Conservation (phyloP, 495 filamentous ascomycete species). For the Cercophora scortea region DNA sequence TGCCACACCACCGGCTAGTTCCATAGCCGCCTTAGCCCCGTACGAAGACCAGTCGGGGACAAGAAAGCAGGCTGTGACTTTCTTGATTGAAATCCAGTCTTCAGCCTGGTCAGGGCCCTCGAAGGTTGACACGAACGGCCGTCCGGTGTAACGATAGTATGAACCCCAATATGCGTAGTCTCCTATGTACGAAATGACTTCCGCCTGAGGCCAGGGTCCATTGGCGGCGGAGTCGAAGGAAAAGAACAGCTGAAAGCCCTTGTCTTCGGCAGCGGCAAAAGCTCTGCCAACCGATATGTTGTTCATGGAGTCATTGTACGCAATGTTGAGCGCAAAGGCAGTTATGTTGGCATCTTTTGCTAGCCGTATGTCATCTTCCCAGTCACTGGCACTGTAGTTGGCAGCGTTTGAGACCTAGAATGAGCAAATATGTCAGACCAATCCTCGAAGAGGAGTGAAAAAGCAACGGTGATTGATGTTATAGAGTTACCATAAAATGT, state of each 20-base stretch:
- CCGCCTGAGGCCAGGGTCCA: constrained; percentile 22
- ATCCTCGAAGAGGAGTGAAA: neutral
- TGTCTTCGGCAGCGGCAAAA: constrained; percentile 46
- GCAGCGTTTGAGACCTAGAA: constrained; percentile 20
- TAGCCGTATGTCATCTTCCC: constrained; percentile 23
- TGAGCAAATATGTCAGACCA: neutral
- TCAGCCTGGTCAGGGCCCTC: constrained; percentile 34
- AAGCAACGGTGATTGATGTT: neutral
- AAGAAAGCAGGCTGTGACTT: constrained; percentile 17
- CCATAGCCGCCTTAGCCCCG: constrained; percentile 4
- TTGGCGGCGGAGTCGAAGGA: constrained; percentile 49
- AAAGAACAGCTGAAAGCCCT: constrained; percentile 51
- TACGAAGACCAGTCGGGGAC: constrained; percentile 26
- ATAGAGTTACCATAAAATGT: constrained; percentile 15
- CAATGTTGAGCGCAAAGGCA: constrained; percentile 25
- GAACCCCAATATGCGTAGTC: constrained; percentile 36
- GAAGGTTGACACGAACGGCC: constrained; percentile 45
- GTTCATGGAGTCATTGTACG: constrained; percentile 36
- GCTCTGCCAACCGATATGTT: constrained; percentile 38
- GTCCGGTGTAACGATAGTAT: constrained; percentile 45
- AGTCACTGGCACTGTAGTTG: constrained; percentile 20
- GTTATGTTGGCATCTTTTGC: constrained; percentile 16
- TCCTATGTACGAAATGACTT: constrained; percentile 41
- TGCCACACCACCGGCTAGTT: constrained; percentile 28
- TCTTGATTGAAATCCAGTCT: constrained; percentile 24